Evolutionary conservation across 768 basidiomycete species (phyloP).

Genomic region (Phanerodontia chrysosporium): DNA sequence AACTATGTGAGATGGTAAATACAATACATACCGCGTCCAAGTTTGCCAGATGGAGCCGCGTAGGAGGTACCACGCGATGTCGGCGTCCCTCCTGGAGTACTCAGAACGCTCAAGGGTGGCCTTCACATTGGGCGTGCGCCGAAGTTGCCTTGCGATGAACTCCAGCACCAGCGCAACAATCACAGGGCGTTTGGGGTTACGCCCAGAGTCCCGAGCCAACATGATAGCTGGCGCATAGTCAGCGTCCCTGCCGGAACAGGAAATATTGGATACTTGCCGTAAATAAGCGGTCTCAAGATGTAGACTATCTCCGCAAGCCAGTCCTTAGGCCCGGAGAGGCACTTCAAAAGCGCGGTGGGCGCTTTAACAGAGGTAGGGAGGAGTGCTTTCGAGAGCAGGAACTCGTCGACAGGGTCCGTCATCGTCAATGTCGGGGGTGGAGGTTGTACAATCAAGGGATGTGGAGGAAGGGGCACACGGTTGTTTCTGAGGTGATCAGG

Average conservation of each 20-base stretch:
- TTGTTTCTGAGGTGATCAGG: constrained; percentile 85
- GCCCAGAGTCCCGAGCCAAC: constrained; percentile 33
- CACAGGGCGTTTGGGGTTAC: constrained; percentile 55
- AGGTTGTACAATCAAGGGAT: constrained; percentile 53
- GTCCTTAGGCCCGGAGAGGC: constrained; percentile 59
- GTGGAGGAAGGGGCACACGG: constrained; percentile 58
- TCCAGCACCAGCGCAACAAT: constrained; percentile 64
- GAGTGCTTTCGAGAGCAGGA: constrained; percentile 76
- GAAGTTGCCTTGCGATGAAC: constrained; percentile 68
- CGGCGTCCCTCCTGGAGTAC: constrained; percentile 78
- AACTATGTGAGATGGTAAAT: constrained; percentile 4
- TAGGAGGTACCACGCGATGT: constrained; percentile 80
- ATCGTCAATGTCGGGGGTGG: constrained; percentile 39
- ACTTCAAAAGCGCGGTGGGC: constrained; percentile 60
- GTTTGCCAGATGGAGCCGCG: constrained; percentile 83
- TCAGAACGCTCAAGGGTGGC: constrained; percentile 67
- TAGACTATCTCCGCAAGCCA: constrained; percentile 75
- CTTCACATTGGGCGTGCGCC: constrained; percentile 60
- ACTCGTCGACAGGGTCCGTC: constrained; percentile 68
- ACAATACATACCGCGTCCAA: constrained; percentile 55
- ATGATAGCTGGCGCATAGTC: constrained; percentile 26
- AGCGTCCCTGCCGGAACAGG: neutral
- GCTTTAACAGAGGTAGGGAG: constrained; percentile 69
- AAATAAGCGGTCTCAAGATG: constrained; percentile 68
- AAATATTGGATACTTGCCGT: constrained; percentile 45